Evolutionary conservation across 176 grass and related monocot genomes (phyloP).

Genomic region (Coix lacrymajobi): DNA sequence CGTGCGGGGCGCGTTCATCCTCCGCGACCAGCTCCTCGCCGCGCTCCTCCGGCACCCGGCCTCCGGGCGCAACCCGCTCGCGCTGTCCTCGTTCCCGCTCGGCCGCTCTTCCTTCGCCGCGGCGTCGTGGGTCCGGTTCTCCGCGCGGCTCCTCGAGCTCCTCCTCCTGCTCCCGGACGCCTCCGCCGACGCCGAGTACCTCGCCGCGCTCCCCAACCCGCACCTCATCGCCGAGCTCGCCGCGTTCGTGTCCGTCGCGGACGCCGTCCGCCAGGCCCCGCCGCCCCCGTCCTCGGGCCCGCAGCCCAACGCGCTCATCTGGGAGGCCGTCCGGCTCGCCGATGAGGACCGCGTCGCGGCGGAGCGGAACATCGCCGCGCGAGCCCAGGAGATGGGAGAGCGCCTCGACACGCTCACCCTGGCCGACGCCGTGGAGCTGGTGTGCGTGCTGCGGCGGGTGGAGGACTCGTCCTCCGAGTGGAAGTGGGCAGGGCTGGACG

Average conservation of each 20-base stretch:
- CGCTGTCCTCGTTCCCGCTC: slow-evolving; percentile 63
- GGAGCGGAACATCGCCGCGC: slow-evolving; percentile 43
- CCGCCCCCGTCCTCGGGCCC: slow-evolving; percentile 10
- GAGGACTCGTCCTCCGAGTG: slow-evolving; percentile 56
- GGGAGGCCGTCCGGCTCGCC: slow-evolving; percentile 46
- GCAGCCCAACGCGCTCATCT: slow-evolving; percentile 37
- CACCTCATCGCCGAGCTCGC: slow-evolving; percentile 47
- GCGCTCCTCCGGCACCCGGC: slow-evolving; percentile 50
- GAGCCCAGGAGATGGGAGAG: slow-evolving; percentile 49
- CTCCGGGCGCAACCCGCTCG: slow-evolving; percentile 84
- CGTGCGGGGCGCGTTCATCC: slow-evolving; percentile 62
- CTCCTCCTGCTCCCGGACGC: slow-evolving; percentile 51
- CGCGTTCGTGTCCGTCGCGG: slow-evolving; percentile 39
- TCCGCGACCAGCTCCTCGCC: slow-evolving; percentile 73
- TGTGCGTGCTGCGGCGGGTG: slow-evolving; percentile 50
- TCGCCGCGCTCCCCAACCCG: slow-evolving; percentile 44
- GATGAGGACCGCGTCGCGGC: slow-evolving; percentile 56
- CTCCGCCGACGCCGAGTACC: slow-evolving; percentile 24
- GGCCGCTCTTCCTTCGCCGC: slow-evolving; percentile 59
- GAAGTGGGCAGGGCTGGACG: slow-evolving; percentile 62
- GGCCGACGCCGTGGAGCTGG: slow-evolving; percentile 63
- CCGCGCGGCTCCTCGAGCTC: slow-evolving; percentile 72
- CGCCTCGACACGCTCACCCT: slow-evolving; percentile 59
- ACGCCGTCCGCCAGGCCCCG: slow-evolving; percentile 46
- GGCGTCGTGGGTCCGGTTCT: slow-evolving; percentile 73